Conservation (phyloP, 768 basidiomycete species). For the Grammothele lineata region DNA sequence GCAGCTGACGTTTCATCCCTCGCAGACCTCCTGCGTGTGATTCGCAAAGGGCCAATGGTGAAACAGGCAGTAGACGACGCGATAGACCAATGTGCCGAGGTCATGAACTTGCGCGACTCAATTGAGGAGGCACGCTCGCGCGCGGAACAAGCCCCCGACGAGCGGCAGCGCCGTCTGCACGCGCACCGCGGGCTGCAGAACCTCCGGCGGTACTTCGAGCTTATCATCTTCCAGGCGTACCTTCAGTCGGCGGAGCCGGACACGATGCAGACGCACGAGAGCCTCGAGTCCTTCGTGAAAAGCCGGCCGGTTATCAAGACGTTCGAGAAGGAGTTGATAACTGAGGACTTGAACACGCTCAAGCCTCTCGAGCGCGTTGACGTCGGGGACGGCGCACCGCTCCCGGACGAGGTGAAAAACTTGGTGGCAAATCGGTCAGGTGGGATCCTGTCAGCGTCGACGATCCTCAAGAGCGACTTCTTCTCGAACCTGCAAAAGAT, state of each 20-base stretch:
- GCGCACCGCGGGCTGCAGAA: conserved; percentile 75
- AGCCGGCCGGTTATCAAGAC: conserved; percentile 92
- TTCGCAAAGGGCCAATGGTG: conserved; percentile 81
- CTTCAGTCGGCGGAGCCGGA: conserved; percentile 78
- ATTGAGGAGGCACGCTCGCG: conserved; percentile 79
- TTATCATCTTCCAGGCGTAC: conserved; percentile 89
- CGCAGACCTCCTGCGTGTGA: conserved; percentile 75
- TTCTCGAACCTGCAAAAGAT: conserved; percentile 95
- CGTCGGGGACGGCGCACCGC: conserved; percentile 61
- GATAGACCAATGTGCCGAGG: conserved; percentile 79
- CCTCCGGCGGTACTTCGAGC: conserved; percentile 78
- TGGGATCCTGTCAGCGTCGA: conserved; percentile 81
- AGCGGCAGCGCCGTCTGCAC: conserved; percentile 58
- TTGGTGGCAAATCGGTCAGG: conserved; percentile 84
- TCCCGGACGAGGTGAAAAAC: conserved; percentile 88
- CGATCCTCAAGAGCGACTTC: conserved; percentile 94
- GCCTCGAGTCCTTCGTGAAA: conserved; percentile 79
- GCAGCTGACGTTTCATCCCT: background rate
- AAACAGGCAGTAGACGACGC: conserved; percentile 85
- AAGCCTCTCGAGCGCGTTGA: conserved; percentile 78
- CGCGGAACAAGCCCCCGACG: conserved; percentile 76
- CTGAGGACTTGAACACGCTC: conserved; percentile 73
- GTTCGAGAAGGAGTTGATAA: conserved; percentile 84
- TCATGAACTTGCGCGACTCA: conserved; percentile 81
- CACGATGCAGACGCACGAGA: conserved; percentile 68